These are phyloP conservation scores for Xylariaceae sp. DNA, from an alignment of 2,329 filamentous ascomycete genomes.

Conservation along the genomic window DNA sequence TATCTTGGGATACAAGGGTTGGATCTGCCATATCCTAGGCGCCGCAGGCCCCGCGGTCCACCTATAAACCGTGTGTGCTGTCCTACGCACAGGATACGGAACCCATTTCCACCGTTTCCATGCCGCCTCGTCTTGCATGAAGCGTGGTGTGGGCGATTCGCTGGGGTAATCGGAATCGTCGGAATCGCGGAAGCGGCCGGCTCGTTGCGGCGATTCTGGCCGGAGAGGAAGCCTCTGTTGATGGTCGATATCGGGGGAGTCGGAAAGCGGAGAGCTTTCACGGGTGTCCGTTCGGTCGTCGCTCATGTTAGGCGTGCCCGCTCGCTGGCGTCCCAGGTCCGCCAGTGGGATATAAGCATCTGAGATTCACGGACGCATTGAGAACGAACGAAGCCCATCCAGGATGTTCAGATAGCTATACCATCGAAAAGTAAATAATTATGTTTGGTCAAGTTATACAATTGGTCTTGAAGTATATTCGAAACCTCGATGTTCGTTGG, in stretches of 20 bases:
- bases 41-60: conserved; percentile 55
- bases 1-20: conserved; percentile 57
- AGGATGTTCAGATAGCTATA: too few relatives aligned
- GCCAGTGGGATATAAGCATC: neutral
- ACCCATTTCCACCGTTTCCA: conserved; percentile 54
- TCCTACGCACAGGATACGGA: conserved; percentile 49
- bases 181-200: conserved; percentile 43
- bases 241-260: conserved; percentile 25
- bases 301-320: conserved; percentile 12
- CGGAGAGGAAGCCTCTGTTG: conserved; percentile 18
- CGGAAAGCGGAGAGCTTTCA: conserved; percentile 6
- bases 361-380: neutral
- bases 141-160: conserved; percentile 50
- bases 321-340: conserved; percentile 4
- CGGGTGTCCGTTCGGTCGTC: conserved; percentile 7
- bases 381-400: too few relatives aligned
- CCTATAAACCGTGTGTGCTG: conserved; percentile 35
- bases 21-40: conserved; percentile 47
- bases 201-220: conserved; percentile 27
- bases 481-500: too few relatives aligned
- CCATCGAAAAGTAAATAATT: too few relatives aligned
- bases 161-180: conserved; percentile 29
- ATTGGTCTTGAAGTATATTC: too few relatives aligned
- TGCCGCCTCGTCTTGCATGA: conserved; percentile 50
- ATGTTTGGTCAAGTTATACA: too few relatives aligned